phyloP scores from a whole-genome alignment of 2,329 filamentous ascomycete genomes.

The Beauveria medogensis region DNA sequence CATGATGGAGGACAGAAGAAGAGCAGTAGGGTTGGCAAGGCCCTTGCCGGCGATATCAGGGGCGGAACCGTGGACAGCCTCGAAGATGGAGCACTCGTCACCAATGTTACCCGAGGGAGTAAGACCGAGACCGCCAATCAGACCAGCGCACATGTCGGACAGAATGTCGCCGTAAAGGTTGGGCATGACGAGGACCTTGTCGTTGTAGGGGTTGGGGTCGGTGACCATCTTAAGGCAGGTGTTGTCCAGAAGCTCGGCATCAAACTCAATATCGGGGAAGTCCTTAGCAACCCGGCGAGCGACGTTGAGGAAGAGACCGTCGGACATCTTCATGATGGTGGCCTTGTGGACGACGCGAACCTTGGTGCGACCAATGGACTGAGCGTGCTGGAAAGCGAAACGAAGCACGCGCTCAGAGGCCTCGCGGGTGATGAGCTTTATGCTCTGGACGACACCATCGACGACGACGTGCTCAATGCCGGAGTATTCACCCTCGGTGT shows the following conservation, averaged over 20 bases:
- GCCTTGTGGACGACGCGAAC: slow-evolving; percentile 98
- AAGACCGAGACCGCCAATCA: slow-evolving; percentile 94
- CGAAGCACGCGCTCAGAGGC: slow-evolving; percentile 92
- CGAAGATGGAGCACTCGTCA: slow-evolving; percentile 99
- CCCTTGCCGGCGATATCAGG: slow-evolving; percentile 95
- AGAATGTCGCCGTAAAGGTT: slow-evolving; percentile 99
- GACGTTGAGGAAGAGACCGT: slow-evolving; percentile 92
- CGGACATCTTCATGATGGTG: slow-evolving; percentile 99
- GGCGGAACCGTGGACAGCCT: slow-evolving; percentile 95
- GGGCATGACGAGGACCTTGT: slow-evolving; percentile 97
- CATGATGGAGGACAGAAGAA: slow-evolving; percentile 95
- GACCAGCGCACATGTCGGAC: slow-evolving; percentile 97
- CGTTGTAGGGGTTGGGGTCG: slow-evolving; percentile 93
- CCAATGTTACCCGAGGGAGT: slow-evolving; percentile 98
- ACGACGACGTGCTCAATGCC: slow-evolving; percentile 98
- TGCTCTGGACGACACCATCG: slow-evolving; percentile 96
- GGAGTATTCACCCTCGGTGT: slow-evolving; percentile 99
- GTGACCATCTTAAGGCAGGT: slow-evolving; percentile 98
- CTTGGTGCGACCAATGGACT: slow-evolving; percentile 89
- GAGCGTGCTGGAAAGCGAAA: slow-evolving; percentile 97
- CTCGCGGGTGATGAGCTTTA: slow-evolving; percentile 97
- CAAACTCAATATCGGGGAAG: slow-evolving; percentile 92
- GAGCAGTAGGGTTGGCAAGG: slow-evolving; percentile 93
- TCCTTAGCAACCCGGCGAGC: slow-evolving; percentile 85
- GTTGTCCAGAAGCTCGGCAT: slow-evolving; percentile 97